phyloP scores from a whole-genome alignment of 2,329 filamentous ascomycete genomes.

The Verticillium klebahnii region DNA sequence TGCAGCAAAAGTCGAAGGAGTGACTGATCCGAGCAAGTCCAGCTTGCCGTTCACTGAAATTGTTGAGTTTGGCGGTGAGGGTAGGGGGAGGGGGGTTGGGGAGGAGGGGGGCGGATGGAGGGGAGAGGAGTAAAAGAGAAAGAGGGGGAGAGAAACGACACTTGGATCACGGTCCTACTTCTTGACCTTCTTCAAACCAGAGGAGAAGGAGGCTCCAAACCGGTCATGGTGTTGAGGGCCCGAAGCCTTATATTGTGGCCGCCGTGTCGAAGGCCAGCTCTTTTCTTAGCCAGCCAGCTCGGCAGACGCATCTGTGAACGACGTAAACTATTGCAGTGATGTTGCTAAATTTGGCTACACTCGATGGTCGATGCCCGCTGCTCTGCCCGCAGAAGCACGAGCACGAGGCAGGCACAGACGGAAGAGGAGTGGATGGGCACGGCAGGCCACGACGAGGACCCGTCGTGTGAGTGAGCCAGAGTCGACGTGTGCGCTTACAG shows the following conservation, averaged over 20 bases:
- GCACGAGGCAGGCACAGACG: neutral
- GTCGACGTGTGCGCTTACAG: slow-evolving; percentile 37
- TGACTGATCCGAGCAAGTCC: slow-evolving; percentile 56
- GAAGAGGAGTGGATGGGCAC: slow-evolving; percentile 1
- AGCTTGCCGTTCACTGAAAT: slow-evolving; percentile 46
- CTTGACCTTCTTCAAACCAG: slow-evolving; percentile 34
- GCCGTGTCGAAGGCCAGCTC: slow-evolving; percentile 32
- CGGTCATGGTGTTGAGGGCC: slow-evolving; percentile 35
- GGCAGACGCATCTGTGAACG: slow-evolving; percentile 9
- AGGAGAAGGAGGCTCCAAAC: slow-evolving; percentile 36
- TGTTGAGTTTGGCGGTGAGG: slow-evolving; percentile 13
- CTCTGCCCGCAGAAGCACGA: neutral
- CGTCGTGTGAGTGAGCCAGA: slow-evolving; percentile 8
- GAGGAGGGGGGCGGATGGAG: slow-evolving; percentile 15
- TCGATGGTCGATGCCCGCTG: slow-evolving; percentile 2
- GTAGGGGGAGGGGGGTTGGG: slow-evolving; percentile 26
- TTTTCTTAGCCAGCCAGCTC: slow-evolving; percentile 6
- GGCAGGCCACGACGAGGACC: slow-evolving; percentile 2
- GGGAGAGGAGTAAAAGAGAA: slow-evolving; percentile 29
- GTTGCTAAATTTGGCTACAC: slow-evolving; percentile 15
- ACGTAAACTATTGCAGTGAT: slow-evolving; percentile 8
- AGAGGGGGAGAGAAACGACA: slow-evolving; percentile 42
- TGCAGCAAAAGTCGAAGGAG: slow-evolving; percentile 16
- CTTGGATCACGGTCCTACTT: slow-evolving; percentile 41
- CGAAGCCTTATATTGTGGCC: slow-evolving; percentile 57